These are phyloP conservation scores for Populus trichocarpa DNA, from an alignment of 441 rosid species.

Conservation along the genomic window DNA sequence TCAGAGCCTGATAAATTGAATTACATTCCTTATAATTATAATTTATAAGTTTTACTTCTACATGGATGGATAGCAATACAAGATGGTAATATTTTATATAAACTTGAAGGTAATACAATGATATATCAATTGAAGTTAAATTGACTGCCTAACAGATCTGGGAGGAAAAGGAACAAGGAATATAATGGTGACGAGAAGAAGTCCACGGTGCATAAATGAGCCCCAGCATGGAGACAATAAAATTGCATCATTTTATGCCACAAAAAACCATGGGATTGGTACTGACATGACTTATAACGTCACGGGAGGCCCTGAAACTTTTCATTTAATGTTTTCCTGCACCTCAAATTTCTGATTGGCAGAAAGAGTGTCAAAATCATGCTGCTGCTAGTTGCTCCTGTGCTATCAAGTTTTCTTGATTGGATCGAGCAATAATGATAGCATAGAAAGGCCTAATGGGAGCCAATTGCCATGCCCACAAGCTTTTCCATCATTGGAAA, in stretches of 20 bases:
- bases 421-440: slow-evolving; percentile 27
- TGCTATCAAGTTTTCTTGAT: slow-evolving; percentile 11
- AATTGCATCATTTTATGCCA: background rate
- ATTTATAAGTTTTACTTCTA: too few relatives aligned
- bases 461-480: slow-evolving; percentile 8
- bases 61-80: too few relatives aligned
- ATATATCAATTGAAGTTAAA: too few relatives aligned
- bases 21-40: too few relatives aligned
- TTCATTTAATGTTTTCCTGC: background rate
- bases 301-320: background rate
- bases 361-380: background rate
- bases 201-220: background rate
- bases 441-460: slow-evolving; percentile 17
- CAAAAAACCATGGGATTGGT: background rate
- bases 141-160: too few relatives aligned
- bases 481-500: slow-evolving; percentile 12
- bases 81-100: too few relatives aligned
- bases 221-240: background rate
- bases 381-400: background rate
- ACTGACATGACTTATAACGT: background rate
- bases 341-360: background rate
- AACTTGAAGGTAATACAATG: background rate
- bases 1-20: too few relatives aligned
- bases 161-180: background rate
- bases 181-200: too few relatives aligned